These are phyloP conservation scores for Globisporangium rhizosaccharum DNA, from an alignment of 352 stramenopile species.

Conservation along the genomic window DNA sequence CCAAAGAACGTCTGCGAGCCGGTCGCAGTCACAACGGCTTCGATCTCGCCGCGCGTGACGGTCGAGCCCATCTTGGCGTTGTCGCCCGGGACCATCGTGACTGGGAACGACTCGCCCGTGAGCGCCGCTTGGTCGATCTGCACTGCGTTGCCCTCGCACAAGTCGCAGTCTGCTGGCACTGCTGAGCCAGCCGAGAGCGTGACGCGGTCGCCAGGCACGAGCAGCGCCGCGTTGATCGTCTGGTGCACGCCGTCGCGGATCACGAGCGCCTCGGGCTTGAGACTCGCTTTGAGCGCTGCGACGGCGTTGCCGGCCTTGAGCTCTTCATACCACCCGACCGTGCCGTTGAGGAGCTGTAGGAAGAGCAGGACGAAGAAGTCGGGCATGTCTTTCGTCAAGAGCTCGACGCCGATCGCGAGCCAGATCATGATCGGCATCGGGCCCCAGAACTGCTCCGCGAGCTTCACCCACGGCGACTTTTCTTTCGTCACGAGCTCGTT, in stretches of 20 bases:
- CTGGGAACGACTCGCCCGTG: conserved; percentile 93
- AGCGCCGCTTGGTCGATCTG: conserved; percentile 91
- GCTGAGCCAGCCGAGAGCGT: conserved; percentile 84
- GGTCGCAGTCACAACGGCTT: conserved; percentile 89
- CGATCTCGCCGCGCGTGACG: conserved; percentile 87
- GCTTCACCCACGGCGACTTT: conserved; percentile 46
- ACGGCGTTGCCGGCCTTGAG: conserved; percentile 84
- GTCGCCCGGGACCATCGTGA: conserved; percentile 75
- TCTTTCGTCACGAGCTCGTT: conserved; percentile 79
- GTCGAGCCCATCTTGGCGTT: conserved; percentile 86
- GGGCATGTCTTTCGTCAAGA: conserved; percentile 41
- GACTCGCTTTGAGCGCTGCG: conserved; percentile 75
- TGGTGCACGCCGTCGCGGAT: conserved; percentile 87
- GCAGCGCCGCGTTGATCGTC: conserved; percentile 81
- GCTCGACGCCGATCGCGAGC: conserved; percentile 83
- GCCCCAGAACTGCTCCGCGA: conserved; percentile 64
- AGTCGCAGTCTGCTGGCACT: conserved; percentile 89
- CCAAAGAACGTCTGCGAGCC: conserved; percentile 91
- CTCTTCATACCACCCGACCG: conserved; percentile 71
- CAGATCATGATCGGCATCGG: conserved; percentile 92
- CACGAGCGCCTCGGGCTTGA: conserved; percentile 83
- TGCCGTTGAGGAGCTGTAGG: conserved; percentile 63
- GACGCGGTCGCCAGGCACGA: conserved; percentile 95
- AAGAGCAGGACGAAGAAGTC: conserved; percentile 72
- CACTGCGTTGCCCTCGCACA: conserved; percentile 78